Conservation (phyloP, 306 rosid species). For the Potentilla sterilis region DNA sequence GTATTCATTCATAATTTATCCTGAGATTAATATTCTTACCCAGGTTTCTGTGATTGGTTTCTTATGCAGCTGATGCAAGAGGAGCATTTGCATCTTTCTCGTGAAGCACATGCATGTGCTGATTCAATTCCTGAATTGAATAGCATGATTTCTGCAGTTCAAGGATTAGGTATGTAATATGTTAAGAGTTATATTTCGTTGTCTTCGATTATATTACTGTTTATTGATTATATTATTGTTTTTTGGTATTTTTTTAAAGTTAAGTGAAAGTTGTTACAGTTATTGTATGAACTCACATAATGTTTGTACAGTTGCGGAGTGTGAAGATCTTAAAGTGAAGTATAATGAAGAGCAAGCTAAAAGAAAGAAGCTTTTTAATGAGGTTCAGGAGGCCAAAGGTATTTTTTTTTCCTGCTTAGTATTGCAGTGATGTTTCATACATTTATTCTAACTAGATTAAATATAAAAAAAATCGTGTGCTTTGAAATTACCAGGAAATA, state of each 20-base stretch:
- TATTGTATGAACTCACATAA: slow-evolving; percentile 25
- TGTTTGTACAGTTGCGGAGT: slow-evolving; percentile 63
- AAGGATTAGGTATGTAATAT: slow-evolving; percentile 59
- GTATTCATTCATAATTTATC: slow-evolving; percentile 7
- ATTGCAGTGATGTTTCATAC: background rate
- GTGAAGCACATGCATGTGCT: slow-evolving; percentile 71
- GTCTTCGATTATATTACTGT: background rate
- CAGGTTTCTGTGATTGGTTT: slow-evolving; percentile 22
- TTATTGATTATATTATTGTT: too few species aligned
- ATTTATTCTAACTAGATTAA: slow-evolving; percentile 8
- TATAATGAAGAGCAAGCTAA: slow-evolving; percentile 71
- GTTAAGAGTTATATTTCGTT: slow-evolving; percentile 10
- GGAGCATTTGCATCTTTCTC: slow-evolving; percentile 60
- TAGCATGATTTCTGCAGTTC: slow-evolving; percentile 81
- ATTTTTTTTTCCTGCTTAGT: slow-evolving; percentile 12
- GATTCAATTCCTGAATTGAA: slow-evolving; percentile 82
- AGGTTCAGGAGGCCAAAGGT: slow-evolving; percentile 93
- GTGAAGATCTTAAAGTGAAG: slow-evolving; percentile 82
- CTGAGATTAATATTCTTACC: background rate
- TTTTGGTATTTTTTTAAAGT: background rate
- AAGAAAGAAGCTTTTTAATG: slow-evolving; percentile 80
- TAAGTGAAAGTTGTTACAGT: slow-evolving; percentile 2
- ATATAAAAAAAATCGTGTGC: background rate
- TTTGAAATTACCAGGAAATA: slow-evolving; percentile 55
- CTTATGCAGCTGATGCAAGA: slow-evolving; percentile 66